Percentiles rank a stretch among this genome's conserved stretches.
Conservation (phyloP, 352 stramenopile genomes). For the Globisporangium emineosum region DNA sequence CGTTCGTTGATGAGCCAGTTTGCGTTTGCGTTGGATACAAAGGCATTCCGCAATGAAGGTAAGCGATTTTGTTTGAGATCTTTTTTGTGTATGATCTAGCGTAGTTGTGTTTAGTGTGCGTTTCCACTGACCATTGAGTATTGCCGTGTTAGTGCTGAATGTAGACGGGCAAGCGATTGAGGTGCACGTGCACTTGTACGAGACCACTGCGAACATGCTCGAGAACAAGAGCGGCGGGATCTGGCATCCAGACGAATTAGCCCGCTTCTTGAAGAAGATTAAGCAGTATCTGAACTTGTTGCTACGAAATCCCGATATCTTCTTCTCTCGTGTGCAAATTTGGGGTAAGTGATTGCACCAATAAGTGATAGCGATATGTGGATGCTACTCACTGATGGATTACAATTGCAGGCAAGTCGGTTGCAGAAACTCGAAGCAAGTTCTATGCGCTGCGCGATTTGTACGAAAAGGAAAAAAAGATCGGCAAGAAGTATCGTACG, state of each 20-base stretch:
- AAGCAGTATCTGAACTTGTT: constrained; percentile 54
- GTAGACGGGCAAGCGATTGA: constrained; percentile 36
- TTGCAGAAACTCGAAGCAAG: constrained; percentile 59
- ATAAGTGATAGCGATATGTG: too few relatives aligned
- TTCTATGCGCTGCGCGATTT: constrained; percentile 73
- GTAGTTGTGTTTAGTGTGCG: not conserved
- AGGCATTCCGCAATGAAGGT: constrained; percentile 69
- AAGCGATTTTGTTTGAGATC: not conserved
- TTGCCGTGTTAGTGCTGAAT: constrained; percentile 25
- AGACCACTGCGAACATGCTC: constrained; percentile 49
- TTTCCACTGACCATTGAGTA: not conserved
- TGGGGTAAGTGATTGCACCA: constrained; percentile 34
- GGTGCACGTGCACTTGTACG: constrained; percentile 68
- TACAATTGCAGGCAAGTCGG: constrained; percentile 50
- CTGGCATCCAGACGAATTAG: constrained; percentile 69
- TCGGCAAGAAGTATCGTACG: constrained; percentile 6
- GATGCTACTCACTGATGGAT: not conserved
- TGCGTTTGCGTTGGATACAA: constrained; percentile 53
- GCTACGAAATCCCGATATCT: constrained; percentile 34
- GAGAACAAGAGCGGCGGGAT: constrained; percentile 61
- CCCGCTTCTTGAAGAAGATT: constrained; percentile 55
- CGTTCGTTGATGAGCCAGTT: constrained; percentile 60
- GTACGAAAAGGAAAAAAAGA: constrained; percentile 49
- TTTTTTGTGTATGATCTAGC: too few relatives aligned
- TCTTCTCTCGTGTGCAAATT: constrained; percentile 67